phyloP scores from a whole-genome alignment of 2,329 filamentous ascomycete species.

The Orbilia oligospora region DNA sequence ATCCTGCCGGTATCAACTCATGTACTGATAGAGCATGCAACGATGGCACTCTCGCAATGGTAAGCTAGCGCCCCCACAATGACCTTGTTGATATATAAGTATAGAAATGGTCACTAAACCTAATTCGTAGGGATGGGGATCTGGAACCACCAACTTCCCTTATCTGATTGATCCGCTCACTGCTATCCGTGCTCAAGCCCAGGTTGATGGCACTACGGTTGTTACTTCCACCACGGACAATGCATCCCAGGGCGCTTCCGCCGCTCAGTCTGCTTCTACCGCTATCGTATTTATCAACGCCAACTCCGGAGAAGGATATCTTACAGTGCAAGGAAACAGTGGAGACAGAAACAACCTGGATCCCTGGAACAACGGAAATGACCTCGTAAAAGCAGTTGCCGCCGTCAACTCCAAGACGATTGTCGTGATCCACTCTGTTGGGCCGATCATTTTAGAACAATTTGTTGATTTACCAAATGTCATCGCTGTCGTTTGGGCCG shows the following conservation, averaged over 20 bases:
- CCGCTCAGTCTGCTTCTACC: slow-evolving; percentile 74
- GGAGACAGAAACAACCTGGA: slow-evolving; percentile 95
- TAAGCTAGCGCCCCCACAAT: slow-evolving; percentile 65
- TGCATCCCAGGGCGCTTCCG: slow-evolving; percentile 73
- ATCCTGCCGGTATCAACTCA: slow-evolving; percentile 81
- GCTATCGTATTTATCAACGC: slow-evolving; percentile 92
- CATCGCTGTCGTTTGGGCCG: slow-evolving; percentile 86
- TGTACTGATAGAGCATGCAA: slow-evolving; percentile 78
- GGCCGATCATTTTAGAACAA: slow-evolving; percentile 81
- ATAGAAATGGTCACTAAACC: slow-evolving; percentile 59
- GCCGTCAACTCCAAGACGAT: slow-evolving; percentile 87
- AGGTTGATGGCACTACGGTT: slow-evolving; percentile 74
- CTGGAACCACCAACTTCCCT: slow-evolving; percentile 80
- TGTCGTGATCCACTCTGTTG: slow-evolving; percentile 88
- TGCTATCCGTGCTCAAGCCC: slow-evolving; percentile 76
- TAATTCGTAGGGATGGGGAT: slow-evolving; percentile 81
- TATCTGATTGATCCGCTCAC: slow-evolving; percentile 79
- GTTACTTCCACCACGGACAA: slow-evolving; percentile 72
- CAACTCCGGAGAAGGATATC: slow-evolving; percentile 85
- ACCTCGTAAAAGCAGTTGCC: slow-evolving; percentile 84
- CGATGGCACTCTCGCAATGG: slow-evolving; percentile 73
- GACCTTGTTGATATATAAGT: too few species aligned
- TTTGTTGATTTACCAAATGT: slow-evolving; percentile 84
- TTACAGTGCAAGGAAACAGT: slow-evolving; percentile 83
- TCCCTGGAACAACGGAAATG: slow-evolving; percentile 85